Evolutionary conservation across 257 asterid species (phyloP).

Genomic region (Echites panduratus): DNA sequence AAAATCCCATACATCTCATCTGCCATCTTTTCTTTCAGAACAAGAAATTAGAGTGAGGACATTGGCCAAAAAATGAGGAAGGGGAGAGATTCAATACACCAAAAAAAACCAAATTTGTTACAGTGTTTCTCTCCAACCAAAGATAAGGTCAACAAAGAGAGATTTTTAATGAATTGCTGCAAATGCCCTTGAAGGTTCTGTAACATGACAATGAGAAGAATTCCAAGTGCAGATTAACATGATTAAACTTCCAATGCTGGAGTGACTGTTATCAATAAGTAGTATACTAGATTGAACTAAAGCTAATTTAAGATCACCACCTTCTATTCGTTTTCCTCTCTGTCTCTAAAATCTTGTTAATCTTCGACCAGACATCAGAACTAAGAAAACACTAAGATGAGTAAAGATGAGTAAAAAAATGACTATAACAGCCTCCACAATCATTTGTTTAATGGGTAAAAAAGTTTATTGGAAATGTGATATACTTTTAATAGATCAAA

Average conservation of each 20-base stretch:
- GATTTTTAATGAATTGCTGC: not conserved
- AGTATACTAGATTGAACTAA: not conserved
- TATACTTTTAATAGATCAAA: too few species aligned
- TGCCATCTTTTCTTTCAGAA: constrained; percentile 62
- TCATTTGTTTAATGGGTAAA: too few species aligned
- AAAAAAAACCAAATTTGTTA: not conserved
- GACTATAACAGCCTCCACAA: too few species aligned
- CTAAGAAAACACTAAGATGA: too few species aligned
- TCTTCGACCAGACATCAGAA: too few species aligned
- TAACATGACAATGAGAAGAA: not conserved
- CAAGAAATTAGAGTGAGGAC: constrained; percentile 9
- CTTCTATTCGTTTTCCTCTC: not conserved
- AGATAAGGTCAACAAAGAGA: not conserved
- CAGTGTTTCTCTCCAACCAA: not conserved
- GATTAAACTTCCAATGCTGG: not conserved
- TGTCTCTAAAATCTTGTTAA: too few species aligned
- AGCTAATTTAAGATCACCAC: not conserved
- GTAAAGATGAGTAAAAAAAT: too few species aligned
- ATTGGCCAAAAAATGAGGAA: not conserved
- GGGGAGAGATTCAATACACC: not conserved
- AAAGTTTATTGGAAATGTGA: too few species aligned
- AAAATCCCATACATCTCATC: constrained; percentile 60
- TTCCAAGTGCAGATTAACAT: not conserved
- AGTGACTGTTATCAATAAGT: not conserved
- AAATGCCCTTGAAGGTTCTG: not conserved